Conservation (phyloP, 768 basidiomycete genomes). For the Krasilnikovozyma curviuscula region DNA sequence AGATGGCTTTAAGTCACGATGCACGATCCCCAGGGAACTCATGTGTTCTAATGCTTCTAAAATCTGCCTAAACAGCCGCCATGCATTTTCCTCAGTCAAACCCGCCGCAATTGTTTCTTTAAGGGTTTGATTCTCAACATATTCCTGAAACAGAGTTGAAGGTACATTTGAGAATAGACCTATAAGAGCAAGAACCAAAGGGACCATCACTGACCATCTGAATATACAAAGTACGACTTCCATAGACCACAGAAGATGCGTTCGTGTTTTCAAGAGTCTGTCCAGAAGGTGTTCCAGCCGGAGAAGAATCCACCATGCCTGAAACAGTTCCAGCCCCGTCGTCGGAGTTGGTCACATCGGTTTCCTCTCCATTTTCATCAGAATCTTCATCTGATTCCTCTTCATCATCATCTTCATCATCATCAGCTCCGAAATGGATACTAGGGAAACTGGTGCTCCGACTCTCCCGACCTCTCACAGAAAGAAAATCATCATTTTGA, state of each 20-base stretch:
- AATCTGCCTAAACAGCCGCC: constrained; percentile 76
- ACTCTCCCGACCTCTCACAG: constrained; percentile 23
- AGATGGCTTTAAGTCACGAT: constrained; percentile 67
- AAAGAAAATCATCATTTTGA: constrained; percentile 41
- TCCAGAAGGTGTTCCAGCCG: not conserved
- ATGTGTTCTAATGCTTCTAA: constrained; percentile 79
- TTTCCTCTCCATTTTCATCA: not conserved
- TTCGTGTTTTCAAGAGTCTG: constrained; percentile 1
- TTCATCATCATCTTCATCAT: constrained; percentile 14
- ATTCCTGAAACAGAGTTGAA: constrained; percentile 38
- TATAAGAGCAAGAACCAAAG: not conserved
- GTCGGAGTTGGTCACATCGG: not conserved
- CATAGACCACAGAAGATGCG: not conserved
- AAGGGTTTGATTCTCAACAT: constrained; percentile 75
- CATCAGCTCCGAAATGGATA: constrained; percentile 47
- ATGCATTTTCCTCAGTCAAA: constrained; percentile 62
- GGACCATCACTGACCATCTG: constrained; percentile 49
- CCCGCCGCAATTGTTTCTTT: constrained; percentile 64
- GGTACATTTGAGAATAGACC: too few relatives aligned
- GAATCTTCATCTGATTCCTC: constrained; percentile 3
- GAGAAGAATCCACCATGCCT: not conserved
- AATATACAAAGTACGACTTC: constrained; percentile 56
- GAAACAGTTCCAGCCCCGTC: constrained; percentile 1
- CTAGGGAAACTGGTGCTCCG: constrained; percentile 53
- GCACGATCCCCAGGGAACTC: constrained; percentile 56